A percentile compares a stretch with the other conserved stretches of the same genome.
These are phyloP conservation scores for Tylopilus felleus DNA, from an alignment of 768 basidiomycete genomes.

Conservation along the genomic window DNA sequence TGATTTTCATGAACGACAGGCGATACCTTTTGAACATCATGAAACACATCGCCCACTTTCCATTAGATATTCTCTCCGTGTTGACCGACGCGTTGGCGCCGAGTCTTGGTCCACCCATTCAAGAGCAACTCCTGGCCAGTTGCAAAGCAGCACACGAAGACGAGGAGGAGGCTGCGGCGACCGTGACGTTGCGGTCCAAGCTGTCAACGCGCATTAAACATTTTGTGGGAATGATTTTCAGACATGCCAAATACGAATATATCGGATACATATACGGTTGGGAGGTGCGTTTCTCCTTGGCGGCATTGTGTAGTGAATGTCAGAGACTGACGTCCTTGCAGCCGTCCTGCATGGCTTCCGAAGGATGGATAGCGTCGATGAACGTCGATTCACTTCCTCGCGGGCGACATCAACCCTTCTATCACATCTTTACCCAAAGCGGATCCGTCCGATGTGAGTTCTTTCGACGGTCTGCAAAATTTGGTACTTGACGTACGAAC, in stretches of 20 bases:
- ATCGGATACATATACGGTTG: constrained; percentile 46
- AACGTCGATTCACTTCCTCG: constrained; percentile 36
- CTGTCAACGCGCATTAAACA: constrained; percentile 30
- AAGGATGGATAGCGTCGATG: constrained; percentile 46
- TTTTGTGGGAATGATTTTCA: constrained; percentile 50
- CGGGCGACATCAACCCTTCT: constrained; percentile 51
- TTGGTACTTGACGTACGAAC: constrained; percentile 1
- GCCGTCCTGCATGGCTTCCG: constrained; percentile 38
- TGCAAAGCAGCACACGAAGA: constrained; percentile 32
- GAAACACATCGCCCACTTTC: constrained; percentile 32
- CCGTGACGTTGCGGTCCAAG: constrained; percentile 27
- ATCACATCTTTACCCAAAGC: constrained; percentile 35
- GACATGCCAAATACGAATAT: constrained; percentile 39
- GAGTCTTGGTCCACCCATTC: constrained; percentile 23
- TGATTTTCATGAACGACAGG: constrained; percentile 36
- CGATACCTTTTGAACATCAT: constrained; percentile 33
- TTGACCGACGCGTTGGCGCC: constrained; percentile 38
- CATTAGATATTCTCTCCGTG: constrained; percentile 44
- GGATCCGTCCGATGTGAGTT: constrained; percentile 39
- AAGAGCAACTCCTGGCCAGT: constrained; percentile 26
- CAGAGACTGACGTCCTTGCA: constrained; percentile 2
- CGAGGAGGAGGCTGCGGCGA: constrained; percentile 29
- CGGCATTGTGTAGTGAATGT: neutral
- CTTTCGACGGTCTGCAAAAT: neutral
- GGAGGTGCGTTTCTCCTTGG: constrained; percentile 37